A percentile compares a stretch with the other conserved stretches of the same genome.
Conservation (phyloP, 2,329 filamentous ascomycete genomes). For the Davidsoniella eucalypti region DNA sequence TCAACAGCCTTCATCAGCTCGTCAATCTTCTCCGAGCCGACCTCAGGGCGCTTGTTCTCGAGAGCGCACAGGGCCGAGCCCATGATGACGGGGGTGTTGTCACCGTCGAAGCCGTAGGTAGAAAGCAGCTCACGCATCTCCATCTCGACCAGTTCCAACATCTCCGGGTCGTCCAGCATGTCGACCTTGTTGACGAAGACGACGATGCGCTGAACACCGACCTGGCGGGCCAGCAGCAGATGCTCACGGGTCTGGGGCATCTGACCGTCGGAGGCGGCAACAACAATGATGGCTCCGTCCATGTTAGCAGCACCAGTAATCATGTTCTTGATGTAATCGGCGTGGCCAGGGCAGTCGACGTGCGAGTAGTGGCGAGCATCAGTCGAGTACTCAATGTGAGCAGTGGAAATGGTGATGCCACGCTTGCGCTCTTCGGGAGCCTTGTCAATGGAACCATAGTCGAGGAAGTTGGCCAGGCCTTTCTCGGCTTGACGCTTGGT, state of each 20-base stretch:
- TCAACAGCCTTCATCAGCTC: conserved; percentile 83
- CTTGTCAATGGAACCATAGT: conserved; percentile 97
- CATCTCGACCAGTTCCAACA: conserved; percentile 99
- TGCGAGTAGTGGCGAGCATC: conserved; percentile 93
- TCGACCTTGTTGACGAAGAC: conserved; percentile 99
- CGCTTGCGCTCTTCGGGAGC: conserved; percentile 98
- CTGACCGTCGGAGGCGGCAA: conserved; percentile 94
- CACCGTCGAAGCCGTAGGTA: conserved; percentile 92
- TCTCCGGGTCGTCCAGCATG: conserved; percentile 91
- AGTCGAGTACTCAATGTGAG: conserved; percentile 97
- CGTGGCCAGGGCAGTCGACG: conserved; percentile 99
- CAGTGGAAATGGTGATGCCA: conserved; percentile 98
- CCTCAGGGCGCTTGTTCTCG: conserved; percentile 71
- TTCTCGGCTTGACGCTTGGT: conserved; percentile 96
- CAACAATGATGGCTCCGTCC: conserved; percentile 97
- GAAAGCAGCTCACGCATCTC: conserved; percentile 96
- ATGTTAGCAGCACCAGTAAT: conserved; percentile 99
- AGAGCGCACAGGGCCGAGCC: conserved; percentile 92
- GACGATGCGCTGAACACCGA: conserved; percentile 94
- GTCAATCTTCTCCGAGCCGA: conserved; percentile 76
- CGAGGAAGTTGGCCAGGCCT: conserved; percentile 84
- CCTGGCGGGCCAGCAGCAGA: conserved; percentile 90
- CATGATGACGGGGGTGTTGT: conserved; percentile 93
- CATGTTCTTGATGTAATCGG: conserved; percentile 99
- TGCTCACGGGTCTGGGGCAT: conserved; percentile 99